Base-by-base conservation (phyloP, 148 eudicot species). In the Persicaria maculosa region DNA sequence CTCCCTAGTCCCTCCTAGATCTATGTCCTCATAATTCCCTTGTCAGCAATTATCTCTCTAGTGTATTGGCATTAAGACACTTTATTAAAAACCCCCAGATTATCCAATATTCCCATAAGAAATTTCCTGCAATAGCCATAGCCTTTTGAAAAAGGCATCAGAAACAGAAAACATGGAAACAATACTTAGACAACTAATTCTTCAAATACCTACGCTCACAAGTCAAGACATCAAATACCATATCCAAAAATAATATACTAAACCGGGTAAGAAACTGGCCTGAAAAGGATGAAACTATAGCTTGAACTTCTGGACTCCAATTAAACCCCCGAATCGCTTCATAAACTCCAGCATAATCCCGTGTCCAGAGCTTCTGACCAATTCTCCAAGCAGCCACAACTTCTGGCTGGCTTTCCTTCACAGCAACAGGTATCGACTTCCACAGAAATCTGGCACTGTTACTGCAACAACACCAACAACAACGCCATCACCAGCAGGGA, bases 391-490 rank as follows among this genome's bases (percentile, higher is more conserved):
- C 89, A 15, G 97, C 98, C 47, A 74, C 81, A 14, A 86, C 81
- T 79, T 91, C 97, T 6, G 97, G 90, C 73, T 78, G 85, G 75
- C 74, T 83, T 79, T 90, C 97, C 75, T 94, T 94, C 46, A 87
- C 74, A 3, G 80, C 83, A 9, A 43, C 54, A n/a, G 97, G 93
- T 45, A 90, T 85, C 46, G 83, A 75, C 62, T 94, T 94, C 98
- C 98, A 94, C 47, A 91, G 44, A 85, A 90, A 94, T 75, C 98
- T 87, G 65, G 98, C 97, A 72, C 97, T 94, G 74, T 91, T 90
- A 57, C 98, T 94, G 89, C 72, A 84, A 61, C 12, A 31, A 31
- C 64, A 44, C 47, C 8, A 7, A 50, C 25, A 43, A 57, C 7
- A 54, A 73, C 7, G 20, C 62, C 31, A 3, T 59, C 57, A 57